Evolutionary conservation across 495 filamentous ascomycete genomes (phyloP), one percentile per base, ranked within the genome.

Genomic region (Aspergillus mulundensis): DNA sequence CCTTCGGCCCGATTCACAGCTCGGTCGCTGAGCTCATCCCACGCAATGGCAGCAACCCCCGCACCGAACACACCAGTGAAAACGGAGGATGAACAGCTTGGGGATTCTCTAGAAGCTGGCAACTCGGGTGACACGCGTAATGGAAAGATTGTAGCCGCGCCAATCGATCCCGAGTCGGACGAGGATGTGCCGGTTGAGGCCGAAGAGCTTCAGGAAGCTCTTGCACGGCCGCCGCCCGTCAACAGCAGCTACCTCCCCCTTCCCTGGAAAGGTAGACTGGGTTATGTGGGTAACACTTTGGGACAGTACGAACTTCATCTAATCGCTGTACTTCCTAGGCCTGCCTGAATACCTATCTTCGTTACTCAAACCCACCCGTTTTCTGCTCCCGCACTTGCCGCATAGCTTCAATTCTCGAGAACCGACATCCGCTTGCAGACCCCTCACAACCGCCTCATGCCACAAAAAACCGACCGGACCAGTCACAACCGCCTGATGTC

Each of bases 371-470:
- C 57, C 89, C 90, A 15, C 84, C 93, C 0, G 84, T 97, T 10
- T 97, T 97, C 72, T 87, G 85, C 66, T 97, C 94, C 2, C 82
- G 93, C 21, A 96, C 92, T 1, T 96, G 91, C 66, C 89, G 92
- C 42, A 94, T 97, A 61, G 79, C 89, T 0, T 95, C 90, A 5
- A 96, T 96, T 38, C 68, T 96, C 6, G 91, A 97, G 44, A 89
- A 96, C 59, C 84, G 91, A 4, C 82, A 95, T 69, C 90, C 91
- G 2, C 80, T 95, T 4, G 72, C 72, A 55, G 83, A 95, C 63
- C 87, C 88, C 2, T 79, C 81, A 0, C 81, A 87, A 64, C 90
- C 90, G 0, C 81, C 88, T 45, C 91, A 95, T 69, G 54, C 87
- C 7, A 88, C 81, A 2, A 94, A 91, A 70, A 95, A 95, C 65